Conservation (phyloP, 495 filamentous ascomycete genomes). For the Parmelia sp. region DNA sequence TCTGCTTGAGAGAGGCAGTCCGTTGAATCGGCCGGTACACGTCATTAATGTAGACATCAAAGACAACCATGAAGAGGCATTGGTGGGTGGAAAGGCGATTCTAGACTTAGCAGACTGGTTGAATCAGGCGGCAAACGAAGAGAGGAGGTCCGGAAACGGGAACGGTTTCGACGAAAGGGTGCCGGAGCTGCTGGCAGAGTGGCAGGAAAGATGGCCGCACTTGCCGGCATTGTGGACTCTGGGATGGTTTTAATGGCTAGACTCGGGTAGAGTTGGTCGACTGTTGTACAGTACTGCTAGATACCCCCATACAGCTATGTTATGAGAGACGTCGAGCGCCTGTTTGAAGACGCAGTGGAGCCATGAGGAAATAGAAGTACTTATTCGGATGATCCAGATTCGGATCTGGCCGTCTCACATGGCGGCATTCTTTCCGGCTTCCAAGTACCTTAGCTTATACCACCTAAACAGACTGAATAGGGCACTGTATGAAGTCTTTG, state of each 20-base stretch:
- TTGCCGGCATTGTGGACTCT: slow-evolving; percentile 90
- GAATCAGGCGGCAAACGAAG: slow-evolving; percentile 73
- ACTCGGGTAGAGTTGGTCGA: not conserved
- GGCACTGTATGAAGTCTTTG: too few species aligned
- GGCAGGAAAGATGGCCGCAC: slow-evolving; percentile 93
- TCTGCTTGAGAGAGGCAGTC: slow-evolving; percentile 71
- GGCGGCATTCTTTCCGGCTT: not conserved
- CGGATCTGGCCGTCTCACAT: not conserved
- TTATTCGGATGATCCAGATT: not conserved
- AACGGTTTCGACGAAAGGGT: slow-evolving; percentile 88
- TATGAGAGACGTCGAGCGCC: not conserved
- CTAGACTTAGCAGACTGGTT: slow-evolving; percentile 82
- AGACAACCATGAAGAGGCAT: slow-evolving; percentile 95
- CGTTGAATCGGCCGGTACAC: slow-evolving; percentile 86
- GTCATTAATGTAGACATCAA: slow-evolving; percentile 97
- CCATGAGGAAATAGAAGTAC: not conserved
- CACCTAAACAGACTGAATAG: not conserved
- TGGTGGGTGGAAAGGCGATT: slow-evolving; percentile 85
- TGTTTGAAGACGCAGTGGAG: not conserved
- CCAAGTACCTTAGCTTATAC: not conserved
- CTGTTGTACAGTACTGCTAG: not conserved
- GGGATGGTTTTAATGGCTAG: slow-evolving; percentile 72
- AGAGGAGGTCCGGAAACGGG: slow-evolving; percentile 60
- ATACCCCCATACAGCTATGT: slow-evolving; percentile 11
- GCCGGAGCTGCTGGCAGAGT: slow-evolving; percentile 85